These are phyloP conservation scores for Papiliotrema fonsecae DNA, from an alignment of 1,284 basidiomycete genomes.

Conservation along the genomic window DNA sequence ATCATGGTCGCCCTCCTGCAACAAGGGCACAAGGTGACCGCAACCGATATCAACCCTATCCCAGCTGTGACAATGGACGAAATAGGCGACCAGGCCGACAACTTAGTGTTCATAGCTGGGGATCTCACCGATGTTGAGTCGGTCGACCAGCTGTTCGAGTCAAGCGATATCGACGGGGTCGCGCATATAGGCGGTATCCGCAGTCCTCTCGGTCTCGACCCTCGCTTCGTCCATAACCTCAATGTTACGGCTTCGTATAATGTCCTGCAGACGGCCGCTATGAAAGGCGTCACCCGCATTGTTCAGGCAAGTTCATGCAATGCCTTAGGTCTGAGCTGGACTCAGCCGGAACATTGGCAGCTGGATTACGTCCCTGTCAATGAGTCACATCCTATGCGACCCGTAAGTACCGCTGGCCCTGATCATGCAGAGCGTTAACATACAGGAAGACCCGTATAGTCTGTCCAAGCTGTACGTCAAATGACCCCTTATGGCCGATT, in stretches of 20 bases:
- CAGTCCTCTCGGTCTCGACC: slow-evolving; percentile 7
- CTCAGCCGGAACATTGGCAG: slow-evolving; percentile 11
- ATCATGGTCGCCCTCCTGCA: slow-evolving; percentile 16
- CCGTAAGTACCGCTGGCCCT: slow-evolving; percentile 17
- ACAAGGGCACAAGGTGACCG: slow-evolving; percentile 26
- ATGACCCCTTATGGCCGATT: not conserved
- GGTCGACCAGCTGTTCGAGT: slow-evolving; percentile 4
- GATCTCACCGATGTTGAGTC: slow-evolving; percentile 4
- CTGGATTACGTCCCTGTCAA: slow-evolving; percentile 27
- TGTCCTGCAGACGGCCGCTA: slow-evolving; percentile 32
- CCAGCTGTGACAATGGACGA: slow-evolving; percentile 5
- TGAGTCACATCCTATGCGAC: slow-evolving; percentile 18
- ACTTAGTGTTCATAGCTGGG: not conserved
- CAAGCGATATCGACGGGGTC: slow-evolving; percentile 1
- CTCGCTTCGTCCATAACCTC: slow-evolving; percentile 30
- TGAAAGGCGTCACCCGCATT: slow-evolving; percentile 22
- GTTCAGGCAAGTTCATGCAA: slow-evolving; percentile 35
- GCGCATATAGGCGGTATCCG: slow-evolving; percentile 9
- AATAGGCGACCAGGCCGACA: slow-evolving; percentile 28
- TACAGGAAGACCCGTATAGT: slow-evolving; percentile 30
- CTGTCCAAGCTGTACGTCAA: slow-evolving; percentile 30
- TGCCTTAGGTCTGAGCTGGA: slow-evolving; percentile 25
- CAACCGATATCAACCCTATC: slow-evolving; percentile 27
- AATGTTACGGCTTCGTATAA: slow-evolving; percentile 41
- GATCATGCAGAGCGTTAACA: not conserved